phyloP scores from a whole-genome alignment of 179 eudicot species.

The Spergularia azorica region DNA sequence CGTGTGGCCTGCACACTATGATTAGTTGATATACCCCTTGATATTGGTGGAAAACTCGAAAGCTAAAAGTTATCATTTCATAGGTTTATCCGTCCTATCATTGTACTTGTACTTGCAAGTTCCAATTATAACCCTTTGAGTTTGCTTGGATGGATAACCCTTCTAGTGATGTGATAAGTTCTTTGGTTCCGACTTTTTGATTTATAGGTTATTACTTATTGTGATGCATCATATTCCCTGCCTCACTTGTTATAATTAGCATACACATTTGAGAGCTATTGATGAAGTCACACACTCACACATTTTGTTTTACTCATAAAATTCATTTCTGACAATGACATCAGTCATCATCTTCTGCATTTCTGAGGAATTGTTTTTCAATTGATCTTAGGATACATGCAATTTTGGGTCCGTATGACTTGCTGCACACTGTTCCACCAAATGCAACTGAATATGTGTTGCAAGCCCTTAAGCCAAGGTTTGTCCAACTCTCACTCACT shows the following conservation, averaged over 20 bases:
- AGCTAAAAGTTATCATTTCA: too few relatives aligned
- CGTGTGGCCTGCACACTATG: background rate
- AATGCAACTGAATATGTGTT: slow-evolving; percentile 28
- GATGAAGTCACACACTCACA: background rate
- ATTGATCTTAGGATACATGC: slow-evolving; percentile 11
- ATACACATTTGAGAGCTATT: background rate
- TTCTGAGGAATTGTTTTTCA: background rate
- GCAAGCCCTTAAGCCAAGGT: slow-evolving; percentile 29
- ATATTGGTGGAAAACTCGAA: too few relatives aligned
- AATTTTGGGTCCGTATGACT: slow-evolving; percentile 18
- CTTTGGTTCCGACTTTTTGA: background rate
- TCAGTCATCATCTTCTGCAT: background rate
- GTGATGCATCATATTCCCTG: background rate
- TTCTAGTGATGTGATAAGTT: too few relatives aligned
- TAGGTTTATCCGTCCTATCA: background rate
- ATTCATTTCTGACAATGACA: background rate
- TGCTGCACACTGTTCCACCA: slow-evolving; percentile 25
- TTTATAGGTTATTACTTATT: background rate
- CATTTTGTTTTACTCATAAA: background rate
- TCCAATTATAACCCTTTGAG: too few relatives aligned
- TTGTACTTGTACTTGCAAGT: background rate
- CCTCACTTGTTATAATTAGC: background rate
- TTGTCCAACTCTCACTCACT: background rate
- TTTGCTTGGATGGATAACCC: too few relatives aligned
- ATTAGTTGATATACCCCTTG: background rate